Percentiles rank a stretch among this genome's conserved stretches.
Conservation (phyloP, 345 rosid species). For the Eucalyptus microcorys region DNA sequence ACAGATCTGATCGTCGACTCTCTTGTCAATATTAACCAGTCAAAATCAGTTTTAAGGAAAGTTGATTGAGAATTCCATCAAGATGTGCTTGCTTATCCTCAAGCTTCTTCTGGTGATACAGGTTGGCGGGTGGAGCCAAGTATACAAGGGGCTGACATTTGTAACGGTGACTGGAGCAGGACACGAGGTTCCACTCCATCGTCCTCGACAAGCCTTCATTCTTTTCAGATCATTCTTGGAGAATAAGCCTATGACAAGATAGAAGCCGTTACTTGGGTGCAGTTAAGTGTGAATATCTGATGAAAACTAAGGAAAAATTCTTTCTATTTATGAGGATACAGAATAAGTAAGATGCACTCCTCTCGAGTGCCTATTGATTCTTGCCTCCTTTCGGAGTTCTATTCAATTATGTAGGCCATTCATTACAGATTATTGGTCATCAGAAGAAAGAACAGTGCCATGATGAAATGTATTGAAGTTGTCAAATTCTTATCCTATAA, state of each 20-base stretch:
- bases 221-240: slow-evolving; percentile 80
- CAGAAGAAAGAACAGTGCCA: background rate
- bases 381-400: background rate
- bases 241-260: slow-evolving; percentile 56
- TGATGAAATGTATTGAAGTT: background rate
- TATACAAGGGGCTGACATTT: slow-evolving; percentile 67
- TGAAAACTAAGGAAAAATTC: background rate
- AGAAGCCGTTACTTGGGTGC: background rate
- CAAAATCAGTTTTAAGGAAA: background rate
- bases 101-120: background rate
- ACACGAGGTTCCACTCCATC: slow-evolving; percentile 83
- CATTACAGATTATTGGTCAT: background rate
- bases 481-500: background rate
- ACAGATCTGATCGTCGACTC: background rate
- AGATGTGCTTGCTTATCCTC: background rate
- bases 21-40: background rate
- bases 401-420: background rate
- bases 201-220: slow-evolving; percentile 80
- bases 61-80: background rate
- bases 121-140: slow-evolving; percentile 99
- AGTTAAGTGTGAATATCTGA: background rate
- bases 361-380: slow-evolving; percentile 9
- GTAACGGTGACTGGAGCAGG: slow-evolving; percentile 89
- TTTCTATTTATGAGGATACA: background rate
- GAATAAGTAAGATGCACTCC: slow-evolving; percentile 9